Conservation (phyloP, 176 grass and related monocot species). For the Tuctoria greenei region DNA sequence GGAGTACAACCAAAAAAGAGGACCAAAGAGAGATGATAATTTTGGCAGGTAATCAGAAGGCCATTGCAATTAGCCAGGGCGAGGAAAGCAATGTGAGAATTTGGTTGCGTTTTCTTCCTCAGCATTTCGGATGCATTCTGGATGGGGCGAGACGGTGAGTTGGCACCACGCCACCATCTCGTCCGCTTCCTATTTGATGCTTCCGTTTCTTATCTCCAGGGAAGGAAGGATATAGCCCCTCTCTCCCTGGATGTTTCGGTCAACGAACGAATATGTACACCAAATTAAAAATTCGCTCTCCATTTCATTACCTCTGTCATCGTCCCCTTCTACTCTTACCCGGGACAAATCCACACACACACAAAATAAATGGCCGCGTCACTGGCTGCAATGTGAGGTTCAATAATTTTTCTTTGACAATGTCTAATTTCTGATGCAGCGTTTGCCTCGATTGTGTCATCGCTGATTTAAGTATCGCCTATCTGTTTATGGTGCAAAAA, state of each 20-base stretch:
- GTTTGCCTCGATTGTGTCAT: conserved; percentile 17
- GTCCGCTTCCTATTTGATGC: conserved; percentile 21
- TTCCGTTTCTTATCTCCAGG: conserved; percentile 41
- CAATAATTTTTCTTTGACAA: not conserved
- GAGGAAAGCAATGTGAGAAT: conserved; percentile 24
- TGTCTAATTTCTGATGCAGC: conserved; percentile 4
- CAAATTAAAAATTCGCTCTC: conserved; percentile 33
- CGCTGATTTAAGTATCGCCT: conserved; percentile 23
- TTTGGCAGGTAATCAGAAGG: not conserved
- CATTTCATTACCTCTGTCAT: not conserved
- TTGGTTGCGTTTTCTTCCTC: conserved; percentile 10
- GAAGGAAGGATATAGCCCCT: not conserved
- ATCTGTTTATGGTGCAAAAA: not conserved
- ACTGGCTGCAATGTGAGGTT: not conserved
- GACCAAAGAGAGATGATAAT: too few relatives aligned
- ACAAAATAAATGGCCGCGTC: not conserved
- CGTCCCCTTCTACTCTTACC: not conserved
- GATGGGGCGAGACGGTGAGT: conserved; percentile 16
- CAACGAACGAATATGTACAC: conserved; percentile 30
- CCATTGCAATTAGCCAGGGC: not conserved
- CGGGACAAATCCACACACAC: not conserved
- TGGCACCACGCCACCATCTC: conserved; percentile 31
- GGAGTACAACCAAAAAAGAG: too few relatives aligned
- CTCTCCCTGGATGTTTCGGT: conserved; percentile 21
- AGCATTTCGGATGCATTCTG: not conserved